These are phyloP conservation scores for Coix lacrymajobi DNA, from an alignment of 176 grass and related monocot genomes.

Conservation along the genomic window DNA sequence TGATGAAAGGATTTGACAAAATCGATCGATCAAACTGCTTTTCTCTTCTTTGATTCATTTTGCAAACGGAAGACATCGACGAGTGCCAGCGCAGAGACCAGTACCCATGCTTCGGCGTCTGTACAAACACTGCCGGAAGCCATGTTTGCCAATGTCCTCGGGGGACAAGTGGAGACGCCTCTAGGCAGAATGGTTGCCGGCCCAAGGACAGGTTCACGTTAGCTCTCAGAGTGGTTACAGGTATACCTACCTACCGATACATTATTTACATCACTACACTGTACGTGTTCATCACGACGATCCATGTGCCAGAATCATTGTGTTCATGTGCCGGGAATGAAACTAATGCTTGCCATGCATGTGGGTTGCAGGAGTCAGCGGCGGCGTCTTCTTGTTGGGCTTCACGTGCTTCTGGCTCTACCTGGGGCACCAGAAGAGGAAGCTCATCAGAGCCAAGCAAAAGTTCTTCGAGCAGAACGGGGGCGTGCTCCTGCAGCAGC, in stretches of 20 bases:
- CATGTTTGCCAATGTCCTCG: slow-evolving; percentile 30
- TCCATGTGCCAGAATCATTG: too few species aligned
- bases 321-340: not conserved
- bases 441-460: slow-evolving; percentile 37
- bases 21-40: not conserved
- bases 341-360: too few species aligned
- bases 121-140: slow-evolving; percentile 27
- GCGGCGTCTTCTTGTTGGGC: slow-evolving; percentile 33
- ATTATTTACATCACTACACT: too few species aligned
- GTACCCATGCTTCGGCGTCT: slow-evolving; percentile 42
- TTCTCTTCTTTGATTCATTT: too few species aligned
- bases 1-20: not conserved
- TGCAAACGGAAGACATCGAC: slow-evolving; percentile 39
- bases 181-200: slow-evolving; percentile 23
- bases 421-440: slow-evolving; percentile 44
- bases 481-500: slow-evolving; percentile 44
- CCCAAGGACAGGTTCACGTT: slow-evolving; percentile 40
- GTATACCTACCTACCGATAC: not conserved
- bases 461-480: slow-evolving; percentile 67
- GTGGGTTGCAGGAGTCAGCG: slow-evolving; percentile 40
- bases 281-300: too few species aligned
- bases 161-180: slow-evolving; percentile 31
- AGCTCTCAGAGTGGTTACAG: slow-evolving; percentile 45
- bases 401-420: slow-evolving; percentile 19
- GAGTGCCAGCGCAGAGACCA: slow-evolving; percentile 31